Evolutionary conservation across 2,329 filamentous ascomycete genomes (phyloP).

Genomic region (Trichophaea hybrida): DNA sequence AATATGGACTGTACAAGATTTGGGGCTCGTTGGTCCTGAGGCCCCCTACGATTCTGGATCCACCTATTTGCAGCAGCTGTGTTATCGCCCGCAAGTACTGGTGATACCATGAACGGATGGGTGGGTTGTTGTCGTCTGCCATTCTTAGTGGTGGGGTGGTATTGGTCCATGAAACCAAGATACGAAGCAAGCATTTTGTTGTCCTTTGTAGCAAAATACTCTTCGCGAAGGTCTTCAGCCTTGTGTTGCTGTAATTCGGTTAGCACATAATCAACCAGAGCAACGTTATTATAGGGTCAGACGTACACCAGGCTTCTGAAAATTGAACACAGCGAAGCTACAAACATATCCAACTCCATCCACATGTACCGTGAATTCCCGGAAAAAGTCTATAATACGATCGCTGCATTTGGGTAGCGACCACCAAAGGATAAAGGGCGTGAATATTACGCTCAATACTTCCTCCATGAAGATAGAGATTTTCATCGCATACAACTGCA

Average conservation of each 20-base stretch:
- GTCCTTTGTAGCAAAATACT: conserved; percentile 90
- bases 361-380: conserved; percentile 93
- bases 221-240: conserved; percentile 57
- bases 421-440: conserved; percentile 75
- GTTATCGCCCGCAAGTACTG: conserved; percentile 2
- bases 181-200: conserved; percentile 98
- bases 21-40: conserved; percentile 30
- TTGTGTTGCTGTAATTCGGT: conserved; percentile 23
- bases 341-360: conserved; percentile 93
- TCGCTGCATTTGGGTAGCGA: conserved; percentile 80
- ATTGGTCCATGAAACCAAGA: conserved; percentile 88
- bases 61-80: not conserved
- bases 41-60: not conserved
- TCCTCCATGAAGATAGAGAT: conserved; percentile 86
- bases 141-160: conserved; percentile 32
- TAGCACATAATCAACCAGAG: not conserved
- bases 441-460: conserved; percentile 79
- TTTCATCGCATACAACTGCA: conserved; percentile 80
- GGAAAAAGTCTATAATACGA: conserved; percentile 91
- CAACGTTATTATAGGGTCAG: not conserved
- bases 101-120: conserved; percentile 41
- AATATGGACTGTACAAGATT: conserved; percentile 20
- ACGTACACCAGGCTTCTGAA: conserved; percentile 57
- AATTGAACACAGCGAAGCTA: conserved; percentile 94
- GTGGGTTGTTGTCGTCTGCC: not conserved